phyloP scores from a whole-genome alignment of 331 rosid species.

The Pyracantha coccinea region DNA sequence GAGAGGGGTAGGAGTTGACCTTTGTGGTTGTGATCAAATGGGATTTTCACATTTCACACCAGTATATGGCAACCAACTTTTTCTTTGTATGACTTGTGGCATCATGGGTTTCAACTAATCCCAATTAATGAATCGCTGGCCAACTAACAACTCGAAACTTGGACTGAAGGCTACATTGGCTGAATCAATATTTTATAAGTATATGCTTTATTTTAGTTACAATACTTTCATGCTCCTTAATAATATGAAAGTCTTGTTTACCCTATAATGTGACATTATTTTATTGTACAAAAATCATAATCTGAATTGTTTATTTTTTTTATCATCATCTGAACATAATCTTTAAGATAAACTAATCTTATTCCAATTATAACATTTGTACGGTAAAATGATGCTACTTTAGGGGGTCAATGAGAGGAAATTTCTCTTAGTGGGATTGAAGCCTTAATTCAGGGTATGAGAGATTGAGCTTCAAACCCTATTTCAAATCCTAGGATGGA shows the following conservation, averaged over 20 bases:
- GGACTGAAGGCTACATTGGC: no score
- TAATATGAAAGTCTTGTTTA: no score
- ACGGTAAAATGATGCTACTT: neutral
- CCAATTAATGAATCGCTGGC: neutral
- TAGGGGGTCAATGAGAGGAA: neutral
- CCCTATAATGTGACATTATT: no score
- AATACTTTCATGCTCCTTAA: no score
- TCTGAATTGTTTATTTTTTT: no score
- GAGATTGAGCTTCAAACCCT: neutral
- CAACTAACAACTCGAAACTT: no score
- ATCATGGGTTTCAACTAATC: neutral
- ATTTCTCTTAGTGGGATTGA: neutral
- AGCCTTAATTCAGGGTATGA: neutral
- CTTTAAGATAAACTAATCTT: no score
- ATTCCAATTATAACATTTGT: neutral
- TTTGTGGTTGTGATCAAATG: slow-evolving; percentile 28
- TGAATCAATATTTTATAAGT: no score
- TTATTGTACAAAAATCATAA: no score
- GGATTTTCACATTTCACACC: slow-evolving; percentile 17
- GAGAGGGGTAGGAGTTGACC: slow-evolving; percentile 44
- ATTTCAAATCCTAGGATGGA: neutral
- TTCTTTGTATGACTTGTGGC: neutral
- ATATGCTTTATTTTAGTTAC: no score
- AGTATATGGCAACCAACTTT: slow-evolving; percentile 15
- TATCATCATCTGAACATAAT: no score